Conservation (phyloP, 176 grass and related monocot genomes). For the Miscanthus lutarioriparius region DNA sequence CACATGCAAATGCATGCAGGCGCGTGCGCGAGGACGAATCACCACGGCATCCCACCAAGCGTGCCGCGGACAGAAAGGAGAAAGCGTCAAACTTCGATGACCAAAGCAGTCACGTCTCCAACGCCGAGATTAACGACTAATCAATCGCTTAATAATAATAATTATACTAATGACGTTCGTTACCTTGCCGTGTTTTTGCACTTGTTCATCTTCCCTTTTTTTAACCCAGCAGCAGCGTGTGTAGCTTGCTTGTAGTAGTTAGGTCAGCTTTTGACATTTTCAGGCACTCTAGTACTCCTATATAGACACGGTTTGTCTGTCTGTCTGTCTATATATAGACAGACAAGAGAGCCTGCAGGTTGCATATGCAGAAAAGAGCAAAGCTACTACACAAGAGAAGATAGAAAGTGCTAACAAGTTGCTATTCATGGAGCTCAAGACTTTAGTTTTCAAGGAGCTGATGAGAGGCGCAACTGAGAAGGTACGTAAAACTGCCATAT, state of each 20-base stretch:
- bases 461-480: neutral
- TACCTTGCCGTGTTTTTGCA: constrained; percentile 9
- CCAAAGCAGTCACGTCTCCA: constrained; percentile 26
- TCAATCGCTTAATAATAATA: neutral
- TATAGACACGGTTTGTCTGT: no score
- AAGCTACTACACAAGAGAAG: neutral
- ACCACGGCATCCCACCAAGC: no score
- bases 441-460: constrained; percentile 16
- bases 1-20: neutral
- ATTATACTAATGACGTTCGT: neutral
- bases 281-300: neutral
- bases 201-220: neutral
- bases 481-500: neutral
- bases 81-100: constrained; percentile 13
- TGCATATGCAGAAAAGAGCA: neutral
- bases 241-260: no score
- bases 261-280: constrained; percentile 48
- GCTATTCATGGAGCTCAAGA: constrained; percentile 13
- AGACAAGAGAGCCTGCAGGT: neutral
- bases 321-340: neutral
- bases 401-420: neutral
- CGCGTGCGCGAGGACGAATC: neutral
- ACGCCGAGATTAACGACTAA: constrained; percentile 2
- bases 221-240: neutral
- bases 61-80: neutral